Evolutionary conservation across 345 rosid species (phyloP).

Genomic region (Citrus hindsii): DNA sequence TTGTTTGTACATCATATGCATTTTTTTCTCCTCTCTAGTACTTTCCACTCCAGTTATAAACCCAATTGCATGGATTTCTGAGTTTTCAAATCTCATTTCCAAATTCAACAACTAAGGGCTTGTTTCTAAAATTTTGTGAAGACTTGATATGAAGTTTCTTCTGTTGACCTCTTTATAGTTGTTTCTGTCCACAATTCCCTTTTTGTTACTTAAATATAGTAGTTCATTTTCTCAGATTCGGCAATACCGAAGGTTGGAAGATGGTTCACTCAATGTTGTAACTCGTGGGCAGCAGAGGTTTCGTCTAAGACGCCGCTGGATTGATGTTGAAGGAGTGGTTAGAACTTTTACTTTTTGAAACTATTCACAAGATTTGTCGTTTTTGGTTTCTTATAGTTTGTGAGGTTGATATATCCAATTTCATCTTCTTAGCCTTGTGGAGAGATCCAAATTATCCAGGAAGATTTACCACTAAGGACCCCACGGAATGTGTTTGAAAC

Average conservation of each 20-base stretch:
- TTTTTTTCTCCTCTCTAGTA: neutral
- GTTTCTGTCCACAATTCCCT: neutral
- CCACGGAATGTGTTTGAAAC: slow-evolving; percentile 73
- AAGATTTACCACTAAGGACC: slow-evolving; percentile 74
- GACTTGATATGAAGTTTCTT: neutral
- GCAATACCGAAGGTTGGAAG: slow-evolving; percentile 73
- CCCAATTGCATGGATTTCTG: neutral
- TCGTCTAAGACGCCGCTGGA: slow-evolving; percentile 67
- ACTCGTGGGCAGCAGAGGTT: slow-evolving; percentile 95
- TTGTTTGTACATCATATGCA: neutral
- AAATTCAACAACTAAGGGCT: neutral
- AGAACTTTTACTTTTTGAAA: slow-evolving; percentile 21
- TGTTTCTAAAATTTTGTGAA: neutral
- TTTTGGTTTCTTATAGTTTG: neutral
- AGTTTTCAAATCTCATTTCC: neutral
- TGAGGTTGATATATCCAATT: slow-evolving; percentile 19
- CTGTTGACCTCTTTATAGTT: neutral
- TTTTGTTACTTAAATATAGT: neutral
- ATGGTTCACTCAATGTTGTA: slow-evolving; percentile 82
- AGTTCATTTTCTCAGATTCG: slow-evolving; percentile 57
- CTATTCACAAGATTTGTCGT: neutral
- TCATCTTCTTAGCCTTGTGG: slow-evolving; percentile 59
- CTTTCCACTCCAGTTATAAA: neutral
- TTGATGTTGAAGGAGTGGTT: slow-evolving; percentile 88
- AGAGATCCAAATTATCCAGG: slow-evolving; percentile 83